Base-by-base conservation (phyloP, 257 asterid species). In the Buddleja alternifolia region DNA sequence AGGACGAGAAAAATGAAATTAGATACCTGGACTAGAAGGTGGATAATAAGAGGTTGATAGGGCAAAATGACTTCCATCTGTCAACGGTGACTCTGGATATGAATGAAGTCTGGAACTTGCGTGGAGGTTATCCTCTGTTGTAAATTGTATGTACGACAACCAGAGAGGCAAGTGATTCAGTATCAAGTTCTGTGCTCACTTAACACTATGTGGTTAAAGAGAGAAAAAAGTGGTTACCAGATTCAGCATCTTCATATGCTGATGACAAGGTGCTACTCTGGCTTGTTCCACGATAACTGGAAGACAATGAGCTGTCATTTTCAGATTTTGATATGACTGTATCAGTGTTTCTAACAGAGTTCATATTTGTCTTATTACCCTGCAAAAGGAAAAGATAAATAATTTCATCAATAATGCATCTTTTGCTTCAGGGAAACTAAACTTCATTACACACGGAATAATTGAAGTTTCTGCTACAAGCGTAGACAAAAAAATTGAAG, bases 261-360 rank as follows among this genome's bases (percentile, higher is more conserved):
- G 95, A 87, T 11, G 90, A 79, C 72, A 93, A 78, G 56, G 95
- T 87, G 87, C 98, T 93, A 50, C 92, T 84, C 60, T 96, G 96
- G 76, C 97, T 90, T 34, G 90, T 73, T 63, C 77, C 88, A 73
- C 72, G 82, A 69, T 81, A 84, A 72, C 84, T 79, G 77, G 85
- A 82, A 44, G 96, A 80, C 58, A 86, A 39, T n/a, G 90, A 79
- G 72, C 89, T 84, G 47, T 81, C 93, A 63, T 86, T 81, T 76
- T 77, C 86, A 60, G 89, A 88, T 80, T 69, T 75, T 41, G 93
- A 77, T 66, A 75, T 58, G 4, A 52, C 72, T 21, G 85, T 65
- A 52, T 70, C 89, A 67, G 74, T 76, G 79, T 76, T 90, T 80
- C 88, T 80, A 73, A 58, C 68, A 73, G 52, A 72, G 70, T 83